These are phyloP conservation scores for Fusarium floridanum DNA, from an alignment of 2,329 filamentous ascomycete genomes.

Conservation along the genomic window DNA sequence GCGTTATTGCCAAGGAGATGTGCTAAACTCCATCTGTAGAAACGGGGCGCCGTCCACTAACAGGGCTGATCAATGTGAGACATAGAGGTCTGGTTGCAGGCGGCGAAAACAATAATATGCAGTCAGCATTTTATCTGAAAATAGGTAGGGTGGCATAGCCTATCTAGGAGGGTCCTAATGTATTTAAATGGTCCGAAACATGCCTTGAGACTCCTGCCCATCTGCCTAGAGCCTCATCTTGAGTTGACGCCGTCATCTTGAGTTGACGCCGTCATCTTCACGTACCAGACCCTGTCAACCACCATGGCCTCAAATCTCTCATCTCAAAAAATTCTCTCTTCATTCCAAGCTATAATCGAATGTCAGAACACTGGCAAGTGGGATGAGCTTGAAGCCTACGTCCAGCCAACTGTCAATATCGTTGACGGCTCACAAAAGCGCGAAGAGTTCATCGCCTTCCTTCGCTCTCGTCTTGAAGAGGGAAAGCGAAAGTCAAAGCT, in stretches of 20 bases:
- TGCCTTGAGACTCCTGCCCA: not conserved
- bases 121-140: not conserved
- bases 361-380: not conserved
- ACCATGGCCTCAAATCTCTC: not conserved
- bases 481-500: not conserved
- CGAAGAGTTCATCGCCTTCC: not conserved
- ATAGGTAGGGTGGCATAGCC: not conserved
- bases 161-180: not conserved
- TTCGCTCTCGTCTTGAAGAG: rapidly evolving
- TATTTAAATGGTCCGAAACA: not conserved
- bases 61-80: not conserved
- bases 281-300: not conserved
- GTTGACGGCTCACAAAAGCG: not conserved
- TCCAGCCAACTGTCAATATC: not conserved
- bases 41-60: not conserved
- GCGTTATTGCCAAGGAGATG: not conserved
- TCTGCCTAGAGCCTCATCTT: not conserved
- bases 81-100: not conserved
- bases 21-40: not conserved
- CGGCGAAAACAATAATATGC: not conserved
- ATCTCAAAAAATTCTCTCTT: not conserved
- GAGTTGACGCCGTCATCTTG: not conserved
- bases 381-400: not conserved
- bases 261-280: not conserved
- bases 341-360: not conserved